Evolutionary conservation across 2,329 filamentous ascomycete species (phyloP), one percentile per base, ranked within the genome.

Genomic region (Lachnellula arida): DNA sequence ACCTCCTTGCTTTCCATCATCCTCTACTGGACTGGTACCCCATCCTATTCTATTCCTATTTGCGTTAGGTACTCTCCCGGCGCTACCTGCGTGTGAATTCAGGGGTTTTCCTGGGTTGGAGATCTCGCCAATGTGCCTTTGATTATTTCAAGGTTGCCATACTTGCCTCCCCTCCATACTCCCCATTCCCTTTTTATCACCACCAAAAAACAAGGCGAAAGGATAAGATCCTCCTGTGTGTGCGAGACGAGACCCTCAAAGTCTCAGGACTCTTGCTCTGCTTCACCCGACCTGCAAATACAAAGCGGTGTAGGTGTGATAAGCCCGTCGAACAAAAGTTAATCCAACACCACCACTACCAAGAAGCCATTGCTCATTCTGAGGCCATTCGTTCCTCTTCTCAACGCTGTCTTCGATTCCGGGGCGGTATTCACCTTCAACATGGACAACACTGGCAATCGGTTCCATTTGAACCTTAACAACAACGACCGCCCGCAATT

Each of bases 401-500:
- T 46, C n/a, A 23, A 53, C 14, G 15, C 32, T 40, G 39, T n/a
- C n/a, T 19, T 42, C 23, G 32, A 39, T 25, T 19, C 19, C 37
- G 39, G 11, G 22, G 43, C 34, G n/a, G 23, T 9, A 37, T 11
- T 17, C 22, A 32, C 19, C 42, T 32, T 50, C 49, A 63, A 56
- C 28, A 67, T 68, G 65, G 64, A 64, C 12, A 63, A 61, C 61
- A 66, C 55, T 34, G 65, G 58, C 51, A 68, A 67, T 51, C 59
- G 60, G 15, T 63, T 69, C 54, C 63, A 64, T 44, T 52, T 68
- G 48, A 67, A 69, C 55, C 62, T 67, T 22, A 57, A 54, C 23
- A 51, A 51, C 23, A 51, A 32, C 8, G 82, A 82, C 62, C 80
- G 82, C 56, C 78, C 88, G 80, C 82, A 69, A 79, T 89, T 69